Percentiles rank a stretch among this genome's conserved stretches.
phyloP scores from a whole-genome alignment of 441 rosid genomes.

The Populus hybrid region DNA sequence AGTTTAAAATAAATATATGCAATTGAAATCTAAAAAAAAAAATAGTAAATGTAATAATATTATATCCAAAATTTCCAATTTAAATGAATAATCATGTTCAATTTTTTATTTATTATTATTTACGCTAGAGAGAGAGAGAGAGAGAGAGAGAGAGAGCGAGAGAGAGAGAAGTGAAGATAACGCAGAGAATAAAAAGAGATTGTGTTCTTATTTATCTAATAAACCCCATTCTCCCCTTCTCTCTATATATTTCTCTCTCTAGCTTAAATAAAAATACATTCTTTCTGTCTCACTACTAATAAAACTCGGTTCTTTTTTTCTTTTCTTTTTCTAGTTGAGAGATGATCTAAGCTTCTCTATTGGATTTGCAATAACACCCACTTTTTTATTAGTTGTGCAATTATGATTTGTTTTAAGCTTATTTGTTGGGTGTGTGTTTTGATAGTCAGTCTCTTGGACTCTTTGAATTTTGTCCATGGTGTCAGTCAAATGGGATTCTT shows the following conservation, averaged over 20 bases:
- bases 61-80: too few species aligned
- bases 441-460: neutral
- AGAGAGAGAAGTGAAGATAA: constrained; percentile 24
- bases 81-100: too few species aligned
- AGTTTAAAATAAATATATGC: too few species aligned
- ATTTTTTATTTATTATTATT: too few species aligned
- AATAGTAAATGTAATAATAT: too few species aligned
- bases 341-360: constrained; percentile 64
- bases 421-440: constrained; percentile 1
- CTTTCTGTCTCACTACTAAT: constrained; percentile 9
- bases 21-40: too few species aligned
- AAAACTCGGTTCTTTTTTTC: neutral
- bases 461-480: constrained; percentile 26
- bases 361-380: constrained; percentile 49
- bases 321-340: neutral
- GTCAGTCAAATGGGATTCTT: constrained; percentile 35
- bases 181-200: constrained; percentile 88
- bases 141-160: too few species aligned
- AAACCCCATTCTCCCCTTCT: constrained; percentile 33
- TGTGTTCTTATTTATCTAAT: constrained; percentile 45
- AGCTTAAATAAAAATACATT: constrained; percentile 9
- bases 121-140: neutral
- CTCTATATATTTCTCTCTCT: constrained; percentile 12
- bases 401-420: neutral
- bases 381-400: constrained; percentile 17